These are phyloP conservation scores for Hansenula sp. DNA, from an alignment of 1,139 yeast genomes.

Conservation along the genomic window DNA sequence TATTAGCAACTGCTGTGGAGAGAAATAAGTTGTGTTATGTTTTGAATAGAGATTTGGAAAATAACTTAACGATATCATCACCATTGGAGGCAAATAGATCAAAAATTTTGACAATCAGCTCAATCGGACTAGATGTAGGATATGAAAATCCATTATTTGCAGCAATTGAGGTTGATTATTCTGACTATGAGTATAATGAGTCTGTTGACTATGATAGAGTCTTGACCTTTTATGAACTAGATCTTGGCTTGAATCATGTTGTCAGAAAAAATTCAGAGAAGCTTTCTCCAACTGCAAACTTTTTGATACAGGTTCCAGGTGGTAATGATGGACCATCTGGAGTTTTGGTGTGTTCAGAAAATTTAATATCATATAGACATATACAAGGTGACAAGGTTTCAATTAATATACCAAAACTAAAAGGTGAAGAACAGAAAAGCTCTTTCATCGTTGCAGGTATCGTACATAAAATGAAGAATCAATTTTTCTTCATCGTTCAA, in stretches of 20 bases:
- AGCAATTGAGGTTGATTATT: slow-evolving; percentile 65
- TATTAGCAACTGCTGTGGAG: slow-evolving; percentile 70
- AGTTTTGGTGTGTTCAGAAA: slow-evolving; percentile 46
- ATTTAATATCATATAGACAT: slow-evolving; percentile 41
- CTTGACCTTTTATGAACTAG: slow-evolving; percentile 73
- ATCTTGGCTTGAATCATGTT: slow-evolving; percentile 79
- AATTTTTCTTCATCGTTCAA: slow-evolving; percentile 72
- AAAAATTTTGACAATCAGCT: slow-evolving; percentile 46
- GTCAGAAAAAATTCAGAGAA: slow-evolving; percentile 43
- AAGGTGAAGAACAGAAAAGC: slow-evolving; percentile 19
- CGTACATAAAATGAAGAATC: slow-evolving; percentile 55
- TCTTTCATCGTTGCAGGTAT: slow-evolving; percentile 50
- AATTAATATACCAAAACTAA: slow-evolving; percentile 50
- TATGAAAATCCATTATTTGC: slow-evolving; percentile 83
- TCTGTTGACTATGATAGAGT: slow-evolving; percentile 22
- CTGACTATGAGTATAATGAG: slow-evolving; percentile 20
- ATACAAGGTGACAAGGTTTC: slow-evolving; percentile 29
- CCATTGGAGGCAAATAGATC: slow-evolving; percentile 68
- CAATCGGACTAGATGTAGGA: slow-evolving; percentile 66
- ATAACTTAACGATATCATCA: slow-evolving; percentile 52
- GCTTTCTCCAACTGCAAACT: slow-evolving; percentile 38
- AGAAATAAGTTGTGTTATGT: slow-evolving; percentile 65
- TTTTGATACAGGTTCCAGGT: slow-evolving; percentile 41
- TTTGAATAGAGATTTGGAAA: slow-evolving; percentile 41
- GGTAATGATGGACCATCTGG: slow-evolving; percentile 61